phyloP scores from a whole-genome alignment of 495 filamentous ascomycete genomes.

The Hypoxylon subgilvum region DNA sequence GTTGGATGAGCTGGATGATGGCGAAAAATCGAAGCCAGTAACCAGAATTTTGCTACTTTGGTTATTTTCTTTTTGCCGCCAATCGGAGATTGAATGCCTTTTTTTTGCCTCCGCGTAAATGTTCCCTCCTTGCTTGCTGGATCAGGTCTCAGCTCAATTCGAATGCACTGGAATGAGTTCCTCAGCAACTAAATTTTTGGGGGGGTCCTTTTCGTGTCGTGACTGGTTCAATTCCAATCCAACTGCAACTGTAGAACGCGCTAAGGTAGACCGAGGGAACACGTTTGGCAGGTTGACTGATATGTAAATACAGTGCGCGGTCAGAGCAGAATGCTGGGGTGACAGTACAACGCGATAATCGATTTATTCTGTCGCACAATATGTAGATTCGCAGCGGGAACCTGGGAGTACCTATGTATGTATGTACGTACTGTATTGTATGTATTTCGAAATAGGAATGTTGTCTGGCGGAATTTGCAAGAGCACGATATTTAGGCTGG shows the following conservation, averaged over 20 bases:
- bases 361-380: too few species aligned
- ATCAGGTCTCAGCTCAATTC: conserved; percentile 32
- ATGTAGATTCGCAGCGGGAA: too few species aligned
- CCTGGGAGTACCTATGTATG: too few species aligned
- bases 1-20: conserved; percentile 24
- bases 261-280: conserved; percentile 5
- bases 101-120: too few species aligned
- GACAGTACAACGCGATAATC: conserved; percentile 12
- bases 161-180: conserved; percentile 36
- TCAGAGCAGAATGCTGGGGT: conserved; percentile 13
- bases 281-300: conserved; percentile 5
- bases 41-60: conserved; percentile 5
- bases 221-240: conserved; percentile 21
- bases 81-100: conserved; percentile 25
- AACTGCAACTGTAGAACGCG: conserved; percentile 24
- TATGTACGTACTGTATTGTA: too few species aligned
- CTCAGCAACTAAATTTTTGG: background rate
- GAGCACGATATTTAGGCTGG: too few species aligned
- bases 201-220: background rate
- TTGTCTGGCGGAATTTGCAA: too few species aligned
- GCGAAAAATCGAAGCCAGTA: conserved; percentile 14
- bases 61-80: conserved; percentile 33
- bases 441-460: too few species aligned
- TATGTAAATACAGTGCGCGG: conserved; percentile 25
- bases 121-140: conserved; percentile 19